Evolutionary conservation across 352 stramenopile genomes (phyloP).

Genomic region (Phytophthora idaei): DNA sequence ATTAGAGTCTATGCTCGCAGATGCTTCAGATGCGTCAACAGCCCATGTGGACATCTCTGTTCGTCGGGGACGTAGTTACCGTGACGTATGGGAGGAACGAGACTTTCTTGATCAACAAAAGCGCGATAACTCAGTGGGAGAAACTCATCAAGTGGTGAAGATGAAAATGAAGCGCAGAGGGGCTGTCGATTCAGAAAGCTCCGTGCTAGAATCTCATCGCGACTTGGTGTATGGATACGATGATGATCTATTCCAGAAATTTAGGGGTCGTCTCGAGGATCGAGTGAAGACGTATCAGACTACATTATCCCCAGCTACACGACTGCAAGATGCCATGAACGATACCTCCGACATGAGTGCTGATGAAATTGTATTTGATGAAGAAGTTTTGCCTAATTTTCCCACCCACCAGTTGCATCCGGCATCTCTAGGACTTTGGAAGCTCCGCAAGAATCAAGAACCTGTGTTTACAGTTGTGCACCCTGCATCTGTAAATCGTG

Average conservation of each 20-base stretch:
- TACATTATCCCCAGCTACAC: constrained; percentile 18
- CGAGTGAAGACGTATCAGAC: constrained; percentile 29
- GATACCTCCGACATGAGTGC: constrained; percentile 17
- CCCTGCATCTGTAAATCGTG: constrained; percentile 48
- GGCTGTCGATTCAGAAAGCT: constrained; percentile 13
- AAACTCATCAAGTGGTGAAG: constrained; percentile 28
- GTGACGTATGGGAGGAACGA: constrained; percentile 79
- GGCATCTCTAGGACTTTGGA: constrained; percentile 68
- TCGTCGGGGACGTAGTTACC: constrained; percentile 69
- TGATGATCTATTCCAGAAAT: constrained; percentile 70
- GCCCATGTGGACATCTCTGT: constrained; percentile 38
- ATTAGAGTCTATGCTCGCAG: constrained; percentile 47
- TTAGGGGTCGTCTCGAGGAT: constrained; percentile 47
- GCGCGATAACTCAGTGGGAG: constrained; percentile 35
- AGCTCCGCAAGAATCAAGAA: constrained; percentile 57
- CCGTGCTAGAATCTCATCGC: constrained; percentile 46
- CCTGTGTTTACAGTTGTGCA: constrained; percentile 47
- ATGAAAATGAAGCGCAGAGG: constrained; percentile 39
- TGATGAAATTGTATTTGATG: constrained; percentile 35
- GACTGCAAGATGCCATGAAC: constrained; percentile 20
- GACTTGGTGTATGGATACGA: constrained; percentile 83
- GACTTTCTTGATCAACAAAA: constrained; percentile 57
- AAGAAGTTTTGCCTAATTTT: constrained; percentile 46
- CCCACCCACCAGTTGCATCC: constrained; percentile 53
- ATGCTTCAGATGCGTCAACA: constrained; percentile 40